A percentile compares a stretch with the other conserved stretches of the same genome.
These are phyloP conservation scores for Populus nigra DNA, from an alignment of 345 rosid species.

Conservation along the genomic window DNA sequence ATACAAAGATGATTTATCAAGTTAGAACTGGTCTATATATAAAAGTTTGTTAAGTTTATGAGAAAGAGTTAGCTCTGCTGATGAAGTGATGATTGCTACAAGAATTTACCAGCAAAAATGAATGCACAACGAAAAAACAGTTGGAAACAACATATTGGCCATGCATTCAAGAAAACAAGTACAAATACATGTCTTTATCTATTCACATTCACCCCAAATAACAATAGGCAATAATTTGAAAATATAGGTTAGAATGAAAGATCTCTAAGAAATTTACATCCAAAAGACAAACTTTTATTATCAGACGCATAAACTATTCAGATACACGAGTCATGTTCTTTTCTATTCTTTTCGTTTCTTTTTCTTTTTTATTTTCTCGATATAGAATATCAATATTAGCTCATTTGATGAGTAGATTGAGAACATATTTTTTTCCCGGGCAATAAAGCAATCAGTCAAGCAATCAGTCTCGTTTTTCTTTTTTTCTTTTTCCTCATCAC, in stretches of 20 bases:
- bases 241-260: background rate
- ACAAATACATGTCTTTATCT: background rate
- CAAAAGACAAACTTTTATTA: background rate
- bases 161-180: background rate
- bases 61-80: background rate
- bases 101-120: slow-evolving; percentile 2
- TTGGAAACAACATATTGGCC: slow-evolving; percentile 9
- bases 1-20: background rate
- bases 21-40: background rate
- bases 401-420: background rate
- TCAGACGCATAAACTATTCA: background rate
- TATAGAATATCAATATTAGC: background rate
- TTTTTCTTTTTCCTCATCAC: background rate
- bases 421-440: background rate
- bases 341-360: no score
- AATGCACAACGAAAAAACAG: slow-evolving; percentile 12
- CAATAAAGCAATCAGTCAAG: no score
- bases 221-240: background rate
- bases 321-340: no score
- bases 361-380: background rate
- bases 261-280: background rate
- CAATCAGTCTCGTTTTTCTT: no score
- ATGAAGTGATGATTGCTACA: background rate
- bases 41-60: slow-evolving; percentile 1
- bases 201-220: background rate